Percentiles rank a stretch among this genome's conserved stretches.
Conservation (phyloP, 1,139 yeast genomes). For the Pneumocystis murina region DNA sequence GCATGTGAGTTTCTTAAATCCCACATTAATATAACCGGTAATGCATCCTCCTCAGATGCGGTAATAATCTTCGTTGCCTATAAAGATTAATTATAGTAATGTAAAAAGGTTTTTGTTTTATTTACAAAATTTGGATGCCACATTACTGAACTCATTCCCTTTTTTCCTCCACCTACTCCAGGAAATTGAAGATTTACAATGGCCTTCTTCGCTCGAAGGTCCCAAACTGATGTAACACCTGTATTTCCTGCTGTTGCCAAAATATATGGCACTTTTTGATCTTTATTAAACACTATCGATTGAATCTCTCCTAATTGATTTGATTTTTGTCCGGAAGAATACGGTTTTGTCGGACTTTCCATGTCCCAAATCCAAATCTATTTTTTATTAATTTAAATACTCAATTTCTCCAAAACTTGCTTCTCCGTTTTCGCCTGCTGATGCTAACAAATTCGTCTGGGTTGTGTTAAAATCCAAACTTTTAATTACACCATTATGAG, state of each 20-base stretch:
- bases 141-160: slow-evolving; percentile 33
- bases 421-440: slow-evolving; percentile 82
- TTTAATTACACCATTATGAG: slow-evolving; percentile 59
- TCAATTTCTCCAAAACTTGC: slow-evolving; percentile 29
- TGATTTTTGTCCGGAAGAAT: slow-evolving; percentile 57
- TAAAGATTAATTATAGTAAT: not conserved
- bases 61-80: slow-evolving; percentile 75
- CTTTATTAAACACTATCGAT: slow-evolving; percentile 72
- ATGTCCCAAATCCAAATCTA: slow-evolving; percentile 59
- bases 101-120: not conserved
- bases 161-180: slow-evolving; percentile 20
- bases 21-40: slow-evolving; percentile 79
- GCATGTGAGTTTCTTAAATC: slow-evolving; percentile 85
- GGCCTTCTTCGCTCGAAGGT: slow-evolving; percentile 27
- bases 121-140: slow-evolving; percentile 58
- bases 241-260: slow-evolving; percentile 78
- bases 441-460: slow-evolving; percentile 57
- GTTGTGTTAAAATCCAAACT: slow-evolving; percentile 65
- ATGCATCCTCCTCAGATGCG: slow-evolving; percentile 67
- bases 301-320: slow-evolving; percentile 73
- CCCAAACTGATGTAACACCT: slow-evolving; percentile 89
- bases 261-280: slow-evolving; percentile 56
- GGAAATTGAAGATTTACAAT: not conserved
- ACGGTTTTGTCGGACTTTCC: slow-evolving; percentile 36
- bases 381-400: not conserved